Base-by-base conservation (phyloP, 306 rosid species). In the Neltuma alba region DNA sequence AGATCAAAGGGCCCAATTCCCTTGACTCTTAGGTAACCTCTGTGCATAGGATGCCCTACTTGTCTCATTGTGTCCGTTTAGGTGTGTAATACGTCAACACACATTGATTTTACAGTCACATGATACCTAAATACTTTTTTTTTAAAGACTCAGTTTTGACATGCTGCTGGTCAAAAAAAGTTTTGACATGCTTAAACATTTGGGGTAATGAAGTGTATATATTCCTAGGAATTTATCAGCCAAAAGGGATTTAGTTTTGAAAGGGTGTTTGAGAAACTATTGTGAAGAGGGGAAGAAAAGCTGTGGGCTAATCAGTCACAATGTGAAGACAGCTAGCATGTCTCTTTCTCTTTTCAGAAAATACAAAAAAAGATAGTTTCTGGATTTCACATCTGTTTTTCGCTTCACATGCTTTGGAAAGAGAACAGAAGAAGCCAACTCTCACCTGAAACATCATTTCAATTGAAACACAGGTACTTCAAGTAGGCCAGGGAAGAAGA, bases 381-480 rank as follows among this genome's bases (percentile, higher is more conserved):
- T 76, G 52, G 68, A 84, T 80, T 66, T 65, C 80, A 74, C 45
- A 74, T 60, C 75, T 76, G 75, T 34, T 76, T 76, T 3, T 33
- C 45, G 40, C 40, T 70, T 80, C 79, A 76, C 78, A 88, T 83
- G 86, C 79, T 74, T 76, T 83, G 83, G 73, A 72, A 41, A 55
- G 38, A 50, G 78, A 62, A 60, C 20, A 41, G 52, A 60, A 58
- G 55, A 84, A 67, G 57, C 30, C 60, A 82, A 86, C 77, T 84
- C 80, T 84, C 47, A 86, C 83, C 83, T 79, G 81, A 41, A 54
- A 77, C 75, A 76, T 76, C 54, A 80, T 72, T 78, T 86, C 84
- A 81, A 80, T 77, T 83, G 83, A 82, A 81, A 62, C 69, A 60
- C 90, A 92, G 94, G 89, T 44, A n/a, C 28, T 7, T 70, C 90